Base-by-base conservation (phyloP, 192 early-diverging fungal species). In the Coemansia sp. region DNA sequence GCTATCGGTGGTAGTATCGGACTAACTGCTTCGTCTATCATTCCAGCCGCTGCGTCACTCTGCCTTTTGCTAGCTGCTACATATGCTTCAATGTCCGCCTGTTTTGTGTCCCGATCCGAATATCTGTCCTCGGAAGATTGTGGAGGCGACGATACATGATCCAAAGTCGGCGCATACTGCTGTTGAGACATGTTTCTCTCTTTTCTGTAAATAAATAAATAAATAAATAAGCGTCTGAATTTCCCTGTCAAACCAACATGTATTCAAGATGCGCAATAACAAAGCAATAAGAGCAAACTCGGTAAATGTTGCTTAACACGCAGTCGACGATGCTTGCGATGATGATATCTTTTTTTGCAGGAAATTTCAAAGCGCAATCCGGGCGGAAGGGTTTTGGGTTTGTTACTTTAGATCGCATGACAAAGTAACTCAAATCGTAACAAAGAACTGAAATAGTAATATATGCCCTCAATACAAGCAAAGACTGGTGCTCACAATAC, bases 81-180 rank as follows among this genome's bases (percentile, higher is more conserved):
- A 51, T 70, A 69, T 49, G 73, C 73, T 11, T 41, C 63, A 13
- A 71, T 60, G 45, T 56, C 57, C n/a, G 57, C 57, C 17, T 59
- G 57, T 19, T 59, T 59, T 17, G 61, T 22, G 45, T 44, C 57
- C 39, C 57, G 57, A 59, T 59, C 57, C 38, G 39, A 40, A 59
- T 59, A 14, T 14, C 51, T 25, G 22, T 54, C 51, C 13, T 25
- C 51, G 22, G 51, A 32, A 32, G 32, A 6, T 12, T 54, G 51
- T 54, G n/a, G 16, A 51, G 56, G 57, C 40, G 56, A 65, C 38
- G 57, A 39, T 40, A 8, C 57, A 6, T 51, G 9, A 14, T 64
- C 43, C 11, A 17, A 53, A 4, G 42, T 8, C 37, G 32, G 40
- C 16, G 51, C 44, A 12, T 51, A 64, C 22, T 61, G 60, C 53